Evolutionary conservation across 148 eudicot species (phyloP), one percentile per base, ranked within the genome.

Genomic region (Cornus florida): DNA sequence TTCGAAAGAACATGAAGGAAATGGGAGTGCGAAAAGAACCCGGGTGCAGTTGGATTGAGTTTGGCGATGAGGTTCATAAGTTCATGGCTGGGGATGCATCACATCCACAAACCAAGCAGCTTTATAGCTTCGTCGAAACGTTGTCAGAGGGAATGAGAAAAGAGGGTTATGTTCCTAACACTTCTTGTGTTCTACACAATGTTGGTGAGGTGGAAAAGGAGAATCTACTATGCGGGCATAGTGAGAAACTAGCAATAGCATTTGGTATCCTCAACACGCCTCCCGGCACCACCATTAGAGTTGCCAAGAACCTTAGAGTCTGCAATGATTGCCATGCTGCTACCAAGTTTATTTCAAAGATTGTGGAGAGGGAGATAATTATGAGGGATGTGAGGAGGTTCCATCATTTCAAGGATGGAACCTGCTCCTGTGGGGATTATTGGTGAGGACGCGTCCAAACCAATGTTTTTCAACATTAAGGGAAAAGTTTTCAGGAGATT

Each of bases 21-120:
- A 81, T 83, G 82, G 93, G 97, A 46, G 92, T 92, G 46, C 90
- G 76, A 79, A 95, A 95, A 89, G 94, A 93, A 80, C 94, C 96
- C 8, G 98, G 96, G 10, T 93, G 91, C 80, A 93, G 96, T 73
- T 95, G 97, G 97, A 92, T 94, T 69, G 98, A 91, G 82, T 80
- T 79, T 72, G 90, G 86, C 1, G 92, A 84, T 39, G 84, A 84
- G 80, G 93, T 91, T 41, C 95, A 94, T 77, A 86, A 81, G 73
- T 94, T 94, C 80, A 76, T 82, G 10, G 93, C 95, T 11, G 88
- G 93, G 70, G 98, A 94, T 84, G 69, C 71, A 53, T 88, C 85
- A 33, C 95, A 92, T 66, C 91, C 97, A 28, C 89, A 88, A 80
- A 87, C 80, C 67, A 81, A 86, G 68, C 80, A 65, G 74, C 81